Percentiles rank a stretch among this genome's conserved stretches.
These are phyloP conservation scores for Fragilaria crotonensis DNA, from an alignment of 108 stramenopile genomes.

Conservation along the genomic window DNA sequence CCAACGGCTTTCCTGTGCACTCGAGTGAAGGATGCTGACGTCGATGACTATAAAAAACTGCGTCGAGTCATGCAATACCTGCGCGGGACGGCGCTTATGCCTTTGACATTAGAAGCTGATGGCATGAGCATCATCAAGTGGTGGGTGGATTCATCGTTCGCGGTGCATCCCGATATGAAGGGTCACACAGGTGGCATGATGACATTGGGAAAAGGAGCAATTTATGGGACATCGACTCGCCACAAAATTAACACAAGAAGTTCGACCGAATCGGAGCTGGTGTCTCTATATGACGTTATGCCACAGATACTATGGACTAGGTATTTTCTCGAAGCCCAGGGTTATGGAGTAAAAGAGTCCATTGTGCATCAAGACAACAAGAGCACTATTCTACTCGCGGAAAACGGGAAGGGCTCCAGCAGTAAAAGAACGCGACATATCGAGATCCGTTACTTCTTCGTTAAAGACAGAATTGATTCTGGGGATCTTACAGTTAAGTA, in stretches of 20 bases:
- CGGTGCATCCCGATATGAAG: slow-evolving; percentile 33
- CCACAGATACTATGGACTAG: slow-evolving; percentile 36
- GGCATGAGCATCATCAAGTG: slow-evolving; percentile 16
- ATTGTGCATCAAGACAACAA: slow-evolving; percentile 40
- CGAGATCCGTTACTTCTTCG: slow-evolving; percentile 38
- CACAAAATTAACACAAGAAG: slow-evolving; percentile 34
- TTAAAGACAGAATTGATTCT: slow-evolving; percentile 22
- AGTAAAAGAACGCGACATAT: slow-evolving; percentile 40
- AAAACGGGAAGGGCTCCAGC: slow-evolving; percentile 30
- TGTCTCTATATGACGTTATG: slow-evolving; percentile 33
- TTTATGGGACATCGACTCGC: slow-evolving; percentile 10
- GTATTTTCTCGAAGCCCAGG: slow-evolving; percentile 35
- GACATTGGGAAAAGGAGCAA: slow-evolving; percentile 18
- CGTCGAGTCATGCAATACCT: slow-evolving; percentile 31
- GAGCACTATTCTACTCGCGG: slow-evolving; percentile 42
- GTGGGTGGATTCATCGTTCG: slow-evolving; percentile 43
- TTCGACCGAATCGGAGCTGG: slow-evolving; percentile 40
- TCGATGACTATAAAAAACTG: slow-evolving; percentile 40
- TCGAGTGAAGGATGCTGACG: slow-evolving; percentile 24
- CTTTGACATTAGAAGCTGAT: slow-evolving; percentile 11
- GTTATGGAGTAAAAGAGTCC: slow-evolving; percentile 21
- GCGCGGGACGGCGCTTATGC: slow-evolving; percentile 13
- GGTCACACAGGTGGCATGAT: slow-evolving; percentile 42
- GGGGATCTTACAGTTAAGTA: slow-evolving; percentile 17
- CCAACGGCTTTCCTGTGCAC: slow-evolving; percentile 41